These are phyloP conservation scores for Ophiostoma sp. DNA, from an alignment of 2,329 filamentous ascomycete genomes.

Conservation along the genomic window DNA sequence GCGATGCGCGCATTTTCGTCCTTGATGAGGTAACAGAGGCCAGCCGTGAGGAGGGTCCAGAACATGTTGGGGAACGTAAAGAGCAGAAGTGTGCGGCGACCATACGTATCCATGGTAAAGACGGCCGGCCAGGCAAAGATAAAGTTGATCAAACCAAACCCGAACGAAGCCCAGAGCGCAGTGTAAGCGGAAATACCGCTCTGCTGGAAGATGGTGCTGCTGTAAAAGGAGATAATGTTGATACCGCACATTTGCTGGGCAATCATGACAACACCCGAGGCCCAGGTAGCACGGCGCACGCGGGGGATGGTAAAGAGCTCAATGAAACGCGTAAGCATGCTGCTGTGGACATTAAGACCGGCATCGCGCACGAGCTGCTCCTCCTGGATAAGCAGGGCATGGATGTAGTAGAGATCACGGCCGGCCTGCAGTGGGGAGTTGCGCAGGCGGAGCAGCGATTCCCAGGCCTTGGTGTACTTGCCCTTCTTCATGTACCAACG, in stretches of 20 bases:
- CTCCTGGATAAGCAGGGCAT: slow-evolving; percentile 60
- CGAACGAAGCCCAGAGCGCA: slow-evolving; percentile 58
- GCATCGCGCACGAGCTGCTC: slow-evolving; percentile 38
- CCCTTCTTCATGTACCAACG: slow-evolving; percentile 64
- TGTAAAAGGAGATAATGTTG: slow-evolving; percentile 74
- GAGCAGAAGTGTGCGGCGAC: slow-evolving; percentile 55
- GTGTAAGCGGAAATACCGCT: slow-evolving; percentile 52
- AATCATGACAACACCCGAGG: slow-evolving; percentile 75
- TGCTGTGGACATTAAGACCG: slow-evolving; percentile 38
- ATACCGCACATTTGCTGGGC: slow-evolving; percentile 63
- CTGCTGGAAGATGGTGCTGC: slow-evolving; percentile 55
- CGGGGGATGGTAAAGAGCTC: slow-evolving; percentile 66
- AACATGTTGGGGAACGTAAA: slow-evolving; percentile 66
- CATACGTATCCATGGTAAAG: slow-evolving; percentile 63
- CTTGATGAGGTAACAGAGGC: slow-evolving; percentile 22
- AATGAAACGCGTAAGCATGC: slow-evolving; percentile 56
- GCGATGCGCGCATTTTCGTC: slow-evolving; percentile 33
- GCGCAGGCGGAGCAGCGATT: slow-evolving; percentile 48
- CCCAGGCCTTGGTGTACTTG: slow-evolving; percentile 55
- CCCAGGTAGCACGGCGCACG: slow-evolving; percentile 65
- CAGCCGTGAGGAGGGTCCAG: slow-evolving; percentile 50
- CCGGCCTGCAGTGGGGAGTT: slow-evolving; percentile 53
- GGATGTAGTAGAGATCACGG: slow-evolving; percentile 59
- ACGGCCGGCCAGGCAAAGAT: slow-evolving; percentile 60
- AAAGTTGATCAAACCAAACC: slow-evolving; percentile 57